Conservation (phyloP, 2,329 filamentous ascomycete species). For the Dactylellina leptospora region DNA sequence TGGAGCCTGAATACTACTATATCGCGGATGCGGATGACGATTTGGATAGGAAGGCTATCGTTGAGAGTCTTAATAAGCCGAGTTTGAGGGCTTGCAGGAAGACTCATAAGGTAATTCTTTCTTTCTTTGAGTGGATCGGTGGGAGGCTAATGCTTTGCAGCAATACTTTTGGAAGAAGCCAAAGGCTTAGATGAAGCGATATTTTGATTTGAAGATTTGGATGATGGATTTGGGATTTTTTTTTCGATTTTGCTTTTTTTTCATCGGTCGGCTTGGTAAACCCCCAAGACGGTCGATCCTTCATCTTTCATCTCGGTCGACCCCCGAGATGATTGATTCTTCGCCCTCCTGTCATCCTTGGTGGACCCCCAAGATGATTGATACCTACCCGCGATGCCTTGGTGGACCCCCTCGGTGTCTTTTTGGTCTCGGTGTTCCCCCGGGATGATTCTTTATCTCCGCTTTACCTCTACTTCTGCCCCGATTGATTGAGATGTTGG, state of each 20-base stretch:
- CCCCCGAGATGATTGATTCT: neutral
- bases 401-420: too few species aligned
- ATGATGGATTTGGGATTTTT: constrained; percentile 5
- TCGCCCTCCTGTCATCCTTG: too few species aligned
- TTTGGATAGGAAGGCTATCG: constrained; percentile 79
- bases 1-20: constrained; percentile 98
- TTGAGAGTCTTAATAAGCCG: constrained; percentile 85
- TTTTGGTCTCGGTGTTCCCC: too few species aligned
- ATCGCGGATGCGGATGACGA: constrained; percentile 86
- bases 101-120: constrained; percentile 83
- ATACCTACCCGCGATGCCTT: too few species aligned
- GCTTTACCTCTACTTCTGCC: too few species aligned
- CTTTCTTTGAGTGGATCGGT: constrained; percentile 19
- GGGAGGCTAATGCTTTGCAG: constrained; percentile 60
- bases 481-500: too few species aligned
- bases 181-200: constrained; percentile 58
- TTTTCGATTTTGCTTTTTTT: constrained; percentile 1
- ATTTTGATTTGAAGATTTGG: neutral
- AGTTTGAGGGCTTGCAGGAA: constrained; percentile 89
- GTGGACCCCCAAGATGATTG: too few species aligned
- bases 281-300: neutral
- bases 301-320: neutral
- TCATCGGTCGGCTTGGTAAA: neutral
- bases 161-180: constrained; percentile 78
- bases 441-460: too few species aligned